Conservation (phyloP, 176 grass and related monocot genomes). For the Miscanthus lutarioriparius region DNA sequence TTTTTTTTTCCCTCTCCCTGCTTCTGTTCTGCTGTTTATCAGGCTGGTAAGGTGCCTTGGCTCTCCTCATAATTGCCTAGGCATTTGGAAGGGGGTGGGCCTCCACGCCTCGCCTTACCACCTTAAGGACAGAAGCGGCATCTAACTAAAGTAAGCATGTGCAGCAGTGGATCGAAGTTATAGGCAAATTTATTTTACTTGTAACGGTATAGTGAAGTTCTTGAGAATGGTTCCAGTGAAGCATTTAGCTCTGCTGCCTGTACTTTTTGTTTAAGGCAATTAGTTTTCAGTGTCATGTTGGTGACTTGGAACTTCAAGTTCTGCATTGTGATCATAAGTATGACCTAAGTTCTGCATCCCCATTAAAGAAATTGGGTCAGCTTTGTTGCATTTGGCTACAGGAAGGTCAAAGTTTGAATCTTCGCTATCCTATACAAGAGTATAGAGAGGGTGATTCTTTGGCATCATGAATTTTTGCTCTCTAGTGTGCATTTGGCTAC, state of each 20-base stretch:
- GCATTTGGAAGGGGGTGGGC: not conserved
- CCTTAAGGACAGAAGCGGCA: not conserved
- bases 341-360: not conserved
- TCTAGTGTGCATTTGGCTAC: not conserved
- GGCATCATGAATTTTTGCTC: not conserved
- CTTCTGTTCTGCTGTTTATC: not conserved
- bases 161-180: not conserved
- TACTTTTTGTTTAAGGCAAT: constrained; percentile 6
- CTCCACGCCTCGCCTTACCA: not conserved
- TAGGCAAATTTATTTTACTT: not conserved
- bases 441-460: not conserved
- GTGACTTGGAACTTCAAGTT: not conserved
- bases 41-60: not conserved
- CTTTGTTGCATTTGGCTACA: constrained; percentile 1
- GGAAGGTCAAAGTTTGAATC: not conserved
- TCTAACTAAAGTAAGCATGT: not conserved
- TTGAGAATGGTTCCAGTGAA: not conserved
- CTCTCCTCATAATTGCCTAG: not conserved
- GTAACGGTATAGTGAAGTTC: not conserved
- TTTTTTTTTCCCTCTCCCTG: not conserved
- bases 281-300: constrained; percentile 20
- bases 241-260: not conserved
- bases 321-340: not conserved
- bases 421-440: not conserved
- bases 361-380: not conserved